These are phyloP conservation scores for Phragmites australis DNA, from an alignment of 176 grass and related monocot genomes.

Conservation along the genomic window DNA sequence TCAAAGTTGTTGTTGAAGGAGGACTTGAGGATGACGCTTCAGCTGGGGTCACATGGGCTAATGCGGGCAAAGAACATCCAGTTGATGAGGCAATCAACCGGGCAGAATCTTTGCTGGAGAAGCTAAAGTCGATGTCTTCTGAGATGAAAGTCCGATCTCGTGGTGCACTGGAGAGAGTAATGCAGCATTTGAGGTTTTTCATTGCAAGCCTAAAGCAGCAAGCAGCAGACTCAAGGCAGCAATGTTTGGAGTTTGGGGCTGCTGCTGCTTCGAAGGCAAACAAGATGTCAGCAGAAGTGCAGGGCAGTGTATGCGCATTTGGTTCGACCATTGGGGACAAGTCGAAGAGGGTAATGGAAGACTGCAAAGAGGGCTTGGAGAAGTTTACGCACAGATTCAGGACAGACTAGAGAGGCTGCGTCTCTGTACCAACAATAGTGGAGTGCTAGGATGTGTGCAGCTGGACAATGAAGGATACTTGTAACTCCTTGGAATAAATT, in stretches of 20 bases:
- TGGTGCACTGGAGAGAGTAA: conserved; percentile 57
- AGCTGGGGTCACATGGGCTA: conserved; percentile 71
- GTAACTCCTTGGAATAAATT: conserved; percentile 37
- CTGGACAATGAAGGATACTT: background rate
- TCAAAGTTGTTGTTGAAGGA: conserved; percentile 76
- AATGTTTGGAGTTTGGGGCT: conserved; percentile 24
- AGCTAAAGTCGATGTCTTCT: conserved; percentile 53
- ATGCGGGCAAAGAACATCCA: conserved; percentile 58
- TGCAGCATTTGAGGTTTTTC: conserved; percentile 61
- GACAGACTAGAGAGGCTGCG: conserved; percentile 30
- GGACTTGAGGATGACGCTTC: conserved; percentile 68
- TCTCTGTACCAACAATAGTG: conserved; percentile 11
- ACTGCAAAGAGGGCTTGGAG: conserved; percentile 75
- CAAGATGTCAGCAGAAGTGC: conserved; percentile 39
- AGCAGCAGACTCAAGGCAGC: conserved; percentile 35
- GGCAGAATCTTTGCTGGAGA: conserved; percentile 57
- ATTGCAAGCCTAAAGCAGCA: conserved; percentile 60
- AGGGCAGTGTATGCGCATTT: conserved; percentile 27
- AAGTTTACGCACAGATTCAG: conserved; percentile 83
- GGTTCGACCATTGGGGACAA: conserved; percentile 28
- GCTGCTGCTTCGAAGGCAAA: conserved; percentile 46
- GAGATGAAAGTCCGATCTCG: conserved; percentile 55
- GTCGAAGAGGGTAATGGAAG: conserved; percentile 55
- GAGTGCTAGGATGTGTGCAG: background rate
- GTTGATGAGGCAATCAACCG: conserved; percentile 50